Evolutionary conservation across 75 land plant genomes (phyloP).

Genomic region (Picea glauca): DNA sequence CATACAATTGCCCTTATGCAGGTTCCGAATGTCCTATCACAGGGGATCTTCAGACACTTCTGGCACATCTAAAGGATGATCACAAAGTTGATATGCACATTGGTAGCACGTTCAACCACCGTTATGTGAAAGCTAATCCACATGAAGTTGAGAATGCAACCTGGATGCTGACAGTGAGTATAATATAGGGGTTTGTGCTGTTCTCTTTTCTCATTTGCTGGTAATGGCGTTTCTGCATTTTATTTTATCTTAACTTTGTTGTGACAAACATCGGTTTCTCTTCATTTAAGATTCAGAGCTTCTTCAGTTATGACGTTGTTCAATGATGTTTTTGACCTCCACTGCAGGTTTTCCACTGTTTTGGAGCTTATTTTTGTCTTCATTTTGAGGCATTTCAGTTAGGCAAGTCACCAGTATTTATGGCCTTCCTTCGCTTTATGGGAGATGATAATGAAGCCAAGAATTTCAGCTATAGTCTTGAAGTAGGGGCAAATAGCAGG

Average conservation of each 20-base stretch:
- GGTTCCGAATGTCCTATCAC: constrained; percentile 55
- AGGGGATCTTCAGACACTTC: constrained; percentile 47
- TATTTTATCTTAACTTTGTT: neutral
- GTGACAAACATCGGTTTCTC: no score
- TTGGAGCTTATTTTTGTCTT: constrained; percentile 86
- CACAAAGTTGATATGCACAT: constrained; percentile 61
- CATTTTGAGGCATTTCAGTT: constrained; percentile 62
- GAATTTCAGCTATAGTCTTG: constrained; percentile 51
- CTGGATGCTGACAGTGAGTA: constrained; percentile 60
- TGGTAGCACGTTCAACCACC: constrained; percentile 57
- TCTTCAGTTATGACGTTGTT: neutral
- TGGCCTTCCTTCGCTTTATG: constrained; percentile 74
- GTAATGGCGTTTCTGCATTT: neutral
- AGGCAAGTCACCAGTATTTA: constrained; percentile 69
- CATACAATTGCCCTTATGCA: constrained; percentile 64
- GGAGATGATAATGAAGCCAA: constrained; percentile 53
- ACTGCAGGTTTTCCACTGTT: constrained; percentile 79
- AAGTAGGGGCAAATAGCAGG: constrained; percentile 51
- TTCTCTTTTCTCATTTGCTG: no score
- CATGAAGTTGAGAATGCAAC: constrained; percentile 64
- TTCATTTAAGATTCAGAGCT: neutral
- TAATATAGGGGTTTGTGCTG: neutral
- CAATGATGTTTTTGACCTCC: constrained; percentile 10
- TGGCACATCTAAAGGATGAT: constrained; percentile 55
- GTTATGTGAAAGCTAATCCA: constrained; percentile 61